phyloP scores from a whole-genome alignment of 73 alveolate genomes.

The Urostyla sp. region DNA sequence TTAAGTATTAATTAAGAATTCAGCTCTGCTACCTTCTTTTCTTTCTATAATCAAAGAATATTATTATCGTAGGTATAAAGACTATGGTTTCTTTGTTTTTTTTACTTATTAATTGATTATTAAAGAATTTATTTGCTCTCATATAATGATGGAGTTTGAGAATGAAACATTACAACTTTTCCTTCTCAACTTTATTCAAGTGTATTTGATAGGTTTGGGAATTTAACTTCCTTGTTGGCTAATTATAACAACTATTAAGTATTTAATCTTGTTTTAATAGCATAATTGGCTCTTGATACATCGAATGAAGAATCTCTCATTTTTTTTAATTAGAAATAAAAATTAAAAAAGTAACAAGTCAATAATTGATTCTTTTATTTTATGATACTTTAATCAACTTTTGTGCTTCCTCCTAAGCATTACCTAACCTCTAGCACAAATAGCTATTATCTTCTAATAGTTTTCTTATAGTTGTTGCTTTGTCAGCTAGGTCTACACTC shows the following conservation, averaged over 20 bases:
- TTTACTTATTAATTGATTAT: no score
- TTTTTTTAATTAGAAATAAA: constrained; percentile 14
- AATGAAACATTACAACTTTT: no score
- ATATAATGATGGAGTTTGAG: no score
- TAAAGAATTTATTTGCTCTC: no score
- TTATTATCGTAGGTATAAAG: no score
- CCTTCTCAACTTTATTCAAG: no score
- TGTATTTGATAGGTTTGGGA: not conserved
- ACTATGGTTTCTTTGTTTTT: no score
- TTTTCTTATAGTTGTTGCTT: constrained; percentile 51
- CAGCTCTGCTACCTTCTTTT: no score
- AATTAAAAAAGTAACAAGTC: not conserved
- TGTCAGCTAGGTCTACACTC: constrained; percentile 63
- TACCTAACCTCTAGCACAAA: constrained; percentile 30
- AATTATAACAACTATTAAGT: not conserved
- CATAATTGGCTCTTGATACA: no score
- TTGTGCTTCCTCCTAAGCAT: constrained; percentile 50
- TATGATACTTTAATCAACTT: constrained; percentile 9
- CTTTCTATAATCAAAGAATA: no score
- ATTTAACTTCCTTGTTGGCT: not conserved
- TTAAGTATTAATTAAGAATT: no score
- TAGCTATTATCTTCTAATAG: constrained; percentile 53
- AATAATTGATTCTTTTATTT: constrained; percentile 4
- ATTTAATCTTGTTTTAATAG: no score
- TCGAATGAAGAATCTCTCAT: not conserved